A percentile compares a stretch with the other conserved stretches of the same genome.
Conservation (phyloP, 2,329 filamentous ascomycete species). For the Pseudomassariella vexata region DNA sequence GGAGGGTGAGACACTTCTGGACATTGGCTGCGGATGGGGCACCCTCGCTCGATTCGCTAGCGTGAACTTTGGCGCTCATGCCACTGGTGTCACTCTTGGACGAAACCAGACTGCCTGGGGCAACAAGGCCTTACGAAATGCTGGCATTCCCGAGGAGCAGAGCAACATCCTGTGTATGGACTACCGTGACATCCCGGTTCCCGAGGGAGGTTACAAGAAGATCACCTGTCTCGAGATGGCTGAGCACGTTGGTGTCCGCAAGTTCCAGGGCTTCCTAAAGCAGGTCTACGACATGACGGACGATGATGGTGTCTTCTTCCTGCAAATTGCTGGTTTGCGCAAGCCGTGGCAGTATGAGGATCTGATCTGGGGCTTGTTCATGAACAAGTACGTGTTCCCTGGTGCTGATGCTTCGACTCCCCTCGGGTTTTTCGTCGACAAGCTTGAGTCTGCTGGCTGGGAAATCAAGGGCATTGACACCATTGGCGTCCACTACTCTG, state of each 20-base stretch:
- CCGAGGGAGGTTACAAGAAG: conserved; percentile 78
- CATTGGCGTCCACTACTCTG: conserved; percentile 93
- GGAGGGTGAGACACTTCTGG: conserved; percentile 75
- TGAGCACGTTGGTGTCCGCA: conserved; percentile 93
- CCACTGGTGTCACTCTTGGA: conserved; percentile 87
- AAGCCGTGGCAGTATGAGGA: conserved; percentile 98
- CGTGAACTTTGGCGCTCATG: conserved; percentile 80
- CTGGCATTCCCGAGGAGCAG: conserved; percentile 78
- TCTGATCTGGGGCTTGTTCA: conserved; percentile 95
- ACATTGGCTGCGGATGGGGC: conserved; percentile 97
- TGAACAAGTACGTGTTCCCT: conserved; percentile 99
- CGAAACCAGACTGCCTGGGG: conserved; percentile 97
- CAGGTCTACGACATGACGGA: conserved; percentile 95
- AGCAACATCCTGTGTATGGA: conserved; percentile 92
- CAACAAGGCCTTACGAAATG: conserved; percentile 79
- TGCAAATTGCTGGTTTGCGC: conserved; percentile 90
- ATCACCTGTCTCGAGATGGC: conserved; percentile 98
- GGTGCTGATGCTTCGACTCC: conserved; percentile 94
- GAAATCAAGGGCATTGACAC: conserved; percentile 92
- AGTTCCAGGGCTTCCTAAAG: conserved; percentile 73
- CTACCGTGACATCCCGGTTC: conserved; percentile 87
- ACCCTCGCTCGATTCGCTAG: conserved; percentile 91
- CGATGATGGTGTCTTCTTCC: conserved; percentile 91
- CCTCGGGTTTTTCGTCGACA: conserved; percentile 78
- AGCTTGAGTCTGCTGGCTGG: conserved; percentile 79